A percentile compares a stretch with the other conserved stretches of the same genome.
Evolutionary conservation across 495 filamentous ascomycete species (phyloP).

Genomic region (Achaetomiella virescens): DNA sequence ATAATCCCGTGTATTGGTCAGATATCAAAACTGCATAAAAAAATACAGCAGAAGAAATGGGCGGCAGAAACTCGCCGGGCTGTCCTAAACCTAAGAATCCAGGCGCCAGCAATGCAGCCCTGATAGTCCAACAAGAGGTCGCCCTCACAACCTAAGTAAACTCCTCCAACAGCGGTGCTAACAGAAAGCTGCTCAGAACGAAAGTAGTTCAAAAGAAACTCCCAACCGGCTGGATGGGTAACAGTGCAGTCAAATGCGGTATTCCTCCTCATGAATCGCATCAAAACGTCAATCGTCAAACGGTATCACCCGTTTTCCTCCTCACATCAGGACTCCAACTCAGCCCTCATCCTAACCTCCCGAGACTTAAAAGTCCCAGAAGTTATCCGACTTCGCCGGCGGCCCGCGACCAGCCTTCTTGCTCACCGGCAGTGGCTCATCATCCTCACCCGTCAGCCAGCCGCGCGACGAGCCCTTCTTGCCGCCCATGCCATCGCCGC

Average conservation of each 20-base stretch:
- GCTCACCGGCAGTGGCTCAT: conserved; percentile 21
- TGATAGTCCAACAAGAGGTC: background rate
- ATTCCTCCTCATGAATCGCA: background rate
- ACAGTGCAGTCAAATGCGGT: background rate
- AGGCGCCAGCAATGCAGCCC: background rate
- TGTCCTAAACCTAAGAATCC: background rate
- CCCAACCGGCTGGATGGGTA: background rate
- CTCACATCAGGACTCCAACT: no score
- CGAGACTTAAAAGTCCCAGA: conserved; percentile 50
- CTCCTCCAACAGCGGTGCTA: background rate
- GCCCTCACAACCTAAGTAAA: background rate
- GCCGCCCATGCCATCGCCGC: conserved; percentile 71
- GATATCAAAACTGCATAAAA: background rate
- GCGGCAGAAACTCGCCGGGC: background rate
- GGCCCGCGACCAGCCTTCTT: conserved; percentile 30
- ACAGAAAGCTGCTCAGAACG: background rate
- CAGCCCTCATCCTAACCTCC: no score
- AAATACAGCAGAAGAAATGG: background rate
- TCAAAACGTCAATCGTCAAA: conserved; percentile 8
- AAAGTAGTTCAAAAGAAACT: background rate
- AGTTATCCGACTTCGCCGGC: conserved; percentile 30
- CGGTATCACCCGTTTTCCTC: background rate
- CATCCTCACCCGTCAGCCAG: conserved; percentile 54
- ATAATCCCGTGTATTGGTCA: background rate
- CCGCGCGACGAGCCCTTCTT: conserved; percentile 52